These are phyloP conservation scores for Aaosphaeria pasadenensis DNA, from an alignment of 2,329 filamentous ascomycete genomes.

Conservation along the genomic window DNA sequence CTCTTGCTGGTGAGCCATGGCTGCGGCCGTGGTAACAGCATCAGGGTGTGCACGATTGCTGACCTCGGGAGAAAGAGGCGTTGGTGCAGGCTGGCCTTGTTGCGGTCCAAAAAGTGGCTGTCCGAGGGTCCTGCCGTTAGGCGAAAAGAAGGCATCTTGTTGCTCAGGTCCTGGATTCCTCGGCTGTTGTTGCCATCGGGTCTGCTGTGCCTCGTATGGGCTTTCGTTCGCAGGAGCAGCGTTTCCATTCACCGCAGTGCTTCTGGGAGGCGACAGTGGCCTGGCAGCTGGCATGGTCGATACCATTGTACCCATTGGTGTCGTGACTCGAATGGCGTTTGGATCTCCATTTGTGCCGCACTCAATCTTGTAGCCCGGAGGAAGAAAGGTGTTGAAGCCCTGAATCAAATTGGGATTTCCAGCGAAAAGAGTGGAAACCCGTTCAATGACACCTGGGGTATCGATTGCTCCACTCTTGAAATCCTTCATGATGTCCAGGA, in stretches of 20 bases:
- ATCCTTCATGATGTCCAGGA: slow-evolving; percentile 99
- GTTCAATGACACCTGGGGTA: slow-evolving; percentile 94
- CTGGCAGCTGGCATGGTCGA: slow-evolving; percentile 69
- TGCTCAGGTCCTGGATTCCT: slow-evolving; percentile 27
- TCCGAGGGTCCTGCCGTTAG: slow-evolving; percentile 42
- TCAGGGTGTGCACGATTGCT: slow-evolving; percentile 36
- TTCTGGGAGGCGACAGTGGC: slow-evolving; percentile 46
- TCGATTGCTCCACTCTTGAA: slow-evolving; percentile 99
- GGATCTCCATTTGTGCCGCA: slow-evolving; percentile 92
- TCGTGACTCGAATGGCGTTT: slow-evolving; percentile 94
- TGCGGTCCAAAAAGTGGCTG: slow-evolving; percentile 37
- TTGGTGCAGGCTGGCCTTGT: slow-evolving; percentile 28
- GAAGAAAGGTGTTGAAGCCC: slow-evolving; percentile 96
- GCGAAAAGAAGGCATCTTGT: slow-evolving; percentile 42
- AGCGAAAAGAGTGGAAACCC: slow-evolving; percentile 92
- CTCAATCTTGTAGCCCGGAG: slow-evolving; percentile 93
- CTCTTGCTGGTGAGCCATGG: slow-evolving; percentile 58
- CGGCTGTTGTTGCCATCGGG: slow-evolving; percentile 38
- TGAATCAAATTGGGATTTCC: slow-evolving; percentile 95
- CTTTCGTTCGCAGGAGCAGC: slow-evolving; percentile 41
- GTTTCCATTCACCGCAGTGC: slow-evolving; percentile 55
- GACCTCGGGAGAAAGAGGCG: slow-evolving; percentile 36
- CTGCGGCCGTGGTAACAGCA: slow-evolving; percentile 40
- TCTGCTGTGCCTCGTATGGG: slow-evolving; percentile 32
- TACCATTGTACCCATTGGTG: slow-evolving; percentile 94